phyloP scores from a whole-genome alignment of 495 filamentous ascomycete genomes.

The Podospora fimiseda region DNA sequence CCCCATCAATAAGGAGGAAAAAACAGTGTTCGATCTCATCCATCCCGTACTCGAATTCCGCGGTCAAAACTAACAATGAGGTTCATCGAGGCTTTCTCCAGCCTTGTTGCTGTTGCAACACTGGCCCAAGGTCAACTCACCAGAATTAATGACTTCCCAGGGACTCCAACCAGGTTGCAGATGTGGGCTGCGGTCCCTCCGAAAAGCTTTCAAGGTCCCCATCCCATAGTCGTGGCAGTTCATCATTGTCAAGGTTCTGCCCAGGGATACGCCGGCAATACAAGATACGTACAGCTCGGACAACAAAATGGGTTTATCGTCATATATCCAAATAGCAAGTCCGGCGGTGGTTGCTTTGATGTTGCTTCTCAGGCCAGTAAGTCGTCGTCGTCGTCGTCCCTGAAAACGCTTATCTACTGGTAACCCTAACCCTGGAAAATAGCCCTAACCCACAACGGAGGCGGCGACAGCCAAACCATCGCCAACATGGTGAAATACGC shows the following conservation, averaged over 20 bases:
- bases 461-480: constrained; percentile 52
- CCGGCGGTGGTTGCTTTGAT: constrained; percentile 47
- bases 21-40: not conserved
- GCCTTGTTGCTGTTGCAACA: not conserved
- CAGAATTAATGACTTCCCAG: constrained; percentile 35
- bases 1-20: not conserved
- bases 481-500: constrained; percentile 55
- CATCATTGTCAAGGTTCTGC: constrained; percentile 42
- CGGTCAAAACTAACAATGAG: not conserved
- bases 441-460: constrained; percentile 49
- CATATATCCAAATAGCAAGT: constrained; percentile 39
- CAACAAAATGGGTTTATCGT: constrained; percentile 46
- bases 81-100: not conserved
- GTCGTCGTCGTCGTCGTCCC: not conserved
- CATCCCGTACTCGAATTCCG: not conserved
- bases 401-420: not conserved
- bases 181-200: constrained; percentile 58
- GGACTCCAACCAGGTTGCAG: constrained; percentile 37
- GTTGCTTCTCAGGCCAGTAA: constrained; percentile 13
- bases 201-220: constrained; percentile 41
- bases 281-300: constrained; percentile 25
- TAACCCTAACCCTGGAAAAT: constrained; percentile 1
- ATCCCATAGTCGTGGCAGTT: constrained; percentile 50
- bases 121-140: not conserved
- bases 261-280: constrained; percentile 20